Evolutionary conservation across 805 yeast species (phyloP), one percentile per base, ranked within the genome.

Genomic region (Kodamaea fukazawae): DNA sequence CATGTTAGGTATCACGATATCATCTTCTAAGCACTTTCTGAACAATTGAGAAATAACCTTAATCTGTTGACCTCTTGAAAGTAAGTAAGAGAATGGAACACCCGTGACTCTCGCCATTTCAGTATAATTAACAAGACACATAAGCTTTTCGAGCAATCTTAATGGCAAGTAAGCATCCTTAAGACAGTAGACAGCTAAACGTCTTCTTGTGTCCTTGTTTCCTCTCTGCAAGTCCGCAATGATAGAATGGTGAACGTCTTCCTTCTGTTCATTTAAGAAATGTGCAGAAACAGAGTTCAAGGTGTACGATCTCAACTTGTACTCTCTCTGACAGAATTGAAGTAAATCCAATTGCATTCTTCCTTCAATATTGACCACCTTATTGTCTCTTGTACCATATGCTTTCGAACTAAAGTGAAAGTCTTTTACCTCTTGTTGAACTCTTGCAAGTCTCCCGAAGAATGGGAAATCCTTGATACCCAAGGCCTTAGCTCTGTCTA

Each of bases 71-170:
- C 99, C 99, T 57, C 99, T 77, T 11, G 95, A 61, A 32, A 93
- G 67, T 45, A 93, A 72, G 56, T 81, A 91, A 1, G 96, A 84
- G 54, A 93, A 88, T 0, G 99, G 99, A 8, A 93, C 98, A 49
- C 99, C 99, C 0, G 99, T 93, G 18, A 93, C 99, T 69, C 99
- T 83, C 1, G 99, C 97, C 99, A 93, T 93, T 65, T 93, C 99
- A 0, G 97, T 91, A 63, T 93, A 93, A 56, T 93, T 93, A 45
- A 95, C 95, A 45, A 93, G 70, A 53, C 97, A 89, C 99, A 93
- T 95, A 39, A 93, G 73, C 54, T 91, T 95, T 48, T 91, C 97
- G 53, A 90, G 63, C 27, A 93, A 71, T 47, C 99, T 70, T 51
- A 93, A 57, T 1, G 99, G 99, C 33, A 93, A 69, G 54, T 84